A percentile compares a stretch with the other conserved stretches of the same genome.
Conservation (phyloP, 257 asterid genomes). For the Nicotiana noctiflora region DNA sequence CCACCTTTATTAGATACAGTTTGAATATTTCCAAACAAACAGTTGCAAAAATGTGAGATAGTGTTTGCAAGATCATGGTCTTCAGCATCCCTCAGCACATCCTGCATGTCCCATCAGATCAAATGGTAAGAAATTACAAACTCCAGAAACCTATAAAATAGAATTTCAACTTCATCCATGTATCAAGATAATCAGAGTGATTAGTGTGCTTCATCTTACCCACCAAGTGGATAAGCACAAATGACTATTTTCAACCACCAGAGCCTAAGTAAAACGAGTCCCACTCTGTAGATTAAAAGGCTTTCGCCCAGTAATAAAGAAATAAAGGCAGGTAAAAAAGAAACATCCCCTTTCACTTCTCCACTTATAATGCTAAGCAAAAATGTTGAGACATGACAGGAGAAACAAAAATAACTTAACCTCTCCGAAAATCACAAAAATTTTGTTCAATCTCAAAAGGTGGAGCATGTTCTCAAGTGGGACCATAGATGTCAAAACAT, state of each 20-base stretch:
- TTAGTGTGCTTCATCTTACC: not conserved
- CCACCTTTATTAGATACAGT: constrained; percentile 37
- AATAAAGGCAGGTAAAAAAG: not conserved
- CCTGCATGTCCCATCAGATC: constrained; percentile 42
- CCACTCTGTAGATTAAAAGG: not conserved
- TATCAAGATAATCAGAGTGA: not conserved
- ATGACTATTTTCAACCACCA: not conserved
- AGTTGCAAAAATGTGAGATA: constrained; percentile 68
- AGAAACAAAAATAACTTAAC: not conserved
- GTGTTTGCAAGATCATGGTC: constrained; percentile 81
- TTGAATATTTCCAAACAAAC: constrained; percentile 60
- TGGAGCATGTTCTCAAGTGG: not conserved
- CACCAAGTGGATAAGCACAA: not conserved
- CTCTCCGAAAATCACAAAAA: not conserved
- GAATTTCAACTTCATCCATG: not conserved
- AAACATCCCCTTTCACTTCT: not conserved
- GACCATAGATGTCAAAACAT: not conserved
- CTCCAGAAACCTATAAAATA: not conserved
- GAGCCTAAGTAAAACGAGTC: not conserved
- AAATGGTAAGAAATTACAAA: not conserved
- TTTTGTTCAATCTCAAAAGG: not conserved
- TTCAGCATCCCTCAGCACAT: constrained; percentile 66
- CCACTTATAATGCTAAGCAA: not conserved
- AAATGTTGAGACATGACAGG: not conserved
- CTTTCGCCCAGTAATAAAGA: not conserved